These are phyloP conservation scores for Syzygium oleosum DNA, from an alignment of 345 rosid species.

Conservation along the genomic window DNA sequence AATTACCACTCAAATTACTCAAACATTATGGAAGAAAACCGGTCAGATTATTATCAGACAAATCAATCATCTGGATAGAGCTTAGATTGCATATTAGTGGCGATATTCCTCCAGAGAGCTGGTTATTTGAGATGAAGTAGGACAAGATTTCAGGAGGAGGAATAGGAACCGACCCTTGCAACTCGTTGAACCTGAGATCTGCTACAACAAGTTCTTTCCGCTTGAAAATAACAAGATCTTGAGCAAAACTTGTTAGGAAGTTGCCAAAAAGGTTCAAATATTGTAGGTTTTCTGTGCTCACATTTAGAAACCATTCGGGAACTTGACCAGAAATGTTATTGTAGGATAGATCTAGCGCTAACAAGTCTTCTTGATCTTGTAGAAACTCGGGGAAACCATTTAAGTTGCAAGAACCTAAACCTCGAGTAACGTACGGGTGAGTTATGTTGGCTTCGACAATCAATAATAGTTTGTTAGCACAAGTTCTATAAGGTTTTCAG, in stretches of 20 bases:
- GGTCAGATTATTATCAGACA: conserved; percentile 4
- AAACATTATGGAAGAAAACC: conserved; percentile 21
- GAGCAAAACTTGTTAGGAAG: conserved; percentile 8
- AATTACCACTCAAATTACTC: neutral
- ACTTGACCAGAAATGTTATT: conserved; percentile 10
- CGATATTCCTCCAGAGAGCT: neutral
- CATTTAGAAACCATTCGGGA: conserved; percentile 1
- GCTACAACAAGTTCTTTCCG: neutral
- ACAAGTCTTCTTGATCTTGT: neutral
- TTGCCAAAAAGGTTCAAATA: neutral
- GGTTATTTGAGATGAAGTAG: conserved; percentile 8
- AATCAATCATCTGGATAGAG: neutral
- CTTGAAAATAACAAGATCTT: neutral
- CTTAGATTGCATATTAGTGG: conserved; percentile 3
- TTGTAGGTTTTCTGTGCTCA: rapidly evolving
- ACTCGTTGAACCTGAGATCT: neutral
- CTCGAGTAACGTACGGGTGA: neutral
- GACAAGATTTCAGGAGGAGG: neutral
- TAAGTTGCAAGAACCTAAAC: conserved; percentile 12
- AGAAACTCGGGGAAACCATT: conserved; percentile 5
- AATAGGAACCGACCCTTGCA: conserved; percentile 1
- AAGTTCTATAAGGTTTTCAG: rapidly evolving
- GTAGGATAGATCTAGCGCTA: neutral
- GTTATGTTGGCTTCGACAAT: neutral
- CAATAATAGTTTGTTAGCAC: neutral